Evolutionary conservation across 2,329 filamentous ascomycete genomes (phyloP), one percentile per base, ranked within the genome.

Genomic region (Lasiodiplodia sp.): DNA sequence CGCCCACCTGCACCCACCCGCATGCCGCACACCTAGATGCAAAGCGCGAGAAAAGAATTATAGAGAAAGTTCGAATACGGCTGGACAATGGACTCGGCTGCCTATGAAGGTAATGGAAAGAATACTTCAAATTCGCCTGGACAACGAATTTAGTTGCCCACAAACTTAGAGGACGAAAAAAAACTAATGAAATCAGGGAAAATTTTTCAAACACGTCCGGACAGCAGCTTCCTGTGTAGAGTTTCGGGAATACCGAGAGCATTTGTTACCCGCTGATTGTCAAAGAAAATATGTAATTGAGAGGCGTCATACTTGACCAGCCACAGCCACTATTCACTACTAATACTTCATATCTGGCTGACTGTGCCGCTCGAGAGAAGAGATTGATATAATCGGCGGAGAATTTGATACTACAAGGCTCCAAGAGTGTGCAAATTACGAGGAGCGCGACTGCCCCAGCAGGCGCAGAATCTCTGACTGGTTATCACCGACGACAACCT

Each of bases 391-490:
- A n/a, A 10, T 4, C 18, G 25, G 18, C 8, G 4, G 12, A 23
- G 18, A 16, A 51, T 16, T 47, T 14, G 34, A 34, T 38, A 12
- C 34, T 38, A 12, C 34, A 12, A 11, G 34, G 34, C 14, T 16
- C n/a, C n/a, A 16, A 12, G 8, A 25, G 0, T 25, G 6, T 12
- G 10, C 14, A 14, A 11, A 34, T 55, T 52, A 44, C 44, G 49
- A 62, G 11, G 34, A 55, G 18, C 37, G 82, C 67, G 88, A 78
- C 68, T 87, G 84, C 69, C 89, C 87, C 65, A 97, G 81, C 80
- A 97, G 85, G 81, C 91, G 93, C 77, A 97, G 81, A 70, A 98
- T 97, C 82, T 95, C 92, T 18, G 93, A 97, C 83, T 97, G 91
- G 72, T 92, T 90, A 63, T 92, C 92, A 23, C 93, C 92, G 31